Percentiles rank a stretch among this genome's conserved stretches.
These are phyloP conservation scores for Tetracladium maxilliforme DNA, from an alignment of 2,329 filamentous ascomycete genomes.

Conservation along the genomic window DNA sequence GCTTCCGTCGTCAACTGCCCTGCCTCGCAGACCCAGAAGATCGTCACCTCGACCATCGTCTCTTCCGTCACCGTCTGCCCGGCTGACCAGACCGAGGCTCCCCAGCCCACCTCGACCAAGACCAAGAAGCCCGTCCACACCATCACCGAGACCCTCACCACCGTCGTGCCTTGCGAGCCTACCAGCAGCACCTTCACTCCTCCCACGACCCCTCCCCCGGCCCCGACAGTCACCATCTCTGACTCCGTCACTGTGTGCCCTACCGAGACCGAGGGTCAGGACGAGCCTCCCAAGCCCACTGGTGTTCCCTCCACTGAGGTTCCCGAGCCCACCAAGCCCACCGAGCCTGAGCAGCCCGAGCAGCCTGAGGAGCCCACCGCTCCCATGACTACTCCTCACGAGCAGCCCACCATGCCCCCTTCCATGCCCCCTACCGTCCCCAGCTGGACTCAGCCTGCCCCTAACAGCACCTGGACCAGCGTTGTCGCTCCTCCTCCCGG, in stretches of 20 bases:
- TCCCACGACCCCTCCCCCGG: constrained; percentile 5
- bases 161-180: constrained; percentile 5
- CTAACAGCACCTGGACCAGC: too few species aligned
- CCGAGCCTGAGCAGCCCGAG: too few species aligned
- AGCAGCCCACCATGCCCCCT: too few species aligned
- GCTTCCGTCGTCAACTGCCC: constrained; percentile 15
- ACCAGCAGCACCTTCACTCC: constrained; percentile 8
- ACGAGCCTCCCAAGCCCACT: too few species aligned
- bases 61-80: constrained; percentile 10
- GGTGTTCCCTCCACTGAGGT: too few species aligned
- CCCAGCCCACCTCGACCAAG: constrained; percentile 2
- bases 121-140: constrained; percentile 2
- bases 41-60: constrained; percentile 12
- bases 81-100: constrained; percentile 1
- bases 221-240: too few species aligned
- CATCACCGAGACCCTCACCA: constrained; percentile 4
- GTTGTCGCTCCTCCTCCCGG: too few species aligned
- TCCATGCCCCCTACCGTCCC: too few species aligned
- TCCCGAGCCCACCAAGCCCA: too few species aligned
- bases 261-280: constrained; percentile 1
- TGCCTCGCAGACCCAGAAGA: constrained; percentile 9
- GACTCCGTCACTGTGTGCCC: constrained; percentile 4
- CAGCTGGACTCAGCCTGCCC: too few species aligned
- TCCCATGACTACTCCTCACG: too few species aligned
- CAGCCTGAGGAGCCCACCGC: too few species aligned